Evolutionary conservation across 1,139 yeast species (phyloP), one percentile per base, ranked within the genome.

Genomic region (Yamadazyma oceani): DNA sequence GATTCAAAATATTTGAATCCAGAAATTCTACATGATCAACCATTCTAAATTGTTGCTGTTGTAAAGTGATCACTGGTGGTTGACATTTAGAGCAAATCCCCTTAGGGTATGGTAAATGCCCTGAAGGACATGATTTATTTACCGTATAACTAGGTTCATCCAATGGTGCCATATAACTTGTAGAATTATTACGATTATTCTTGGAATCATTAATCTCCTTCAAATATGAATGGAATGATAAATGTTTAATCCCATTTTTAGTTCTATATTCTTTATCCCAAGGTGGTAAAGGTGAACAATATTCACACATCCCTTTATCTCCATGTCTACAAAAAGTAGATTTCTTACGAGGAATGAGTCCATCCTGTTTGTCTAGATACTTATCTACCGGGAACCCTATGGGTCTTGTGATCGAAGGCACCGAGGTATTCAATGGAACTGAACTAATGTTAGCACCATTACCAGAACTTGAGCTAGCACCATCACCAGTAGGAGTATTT

Each of bases 61-160:
- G 95, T 45, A 94, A 69, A 0, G 97, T 89, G 41, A 94, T 88
- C 0, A 96, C 95, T 1, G 96, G 81, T 0, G 98, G 97, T 60
- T 90, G 97, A 60, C 98, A 92, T 59, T 89, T 88, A n/a, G 96
- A 85, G 57, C 98, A 92, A 47, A 92, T 89, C 0, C 97, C 97
- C 38, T 70, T 75, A 1, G 98, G 97, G 85, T 95, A 90, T 6
- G 96, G 92, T 33, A 83, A 79, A 60, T 92, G 98, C 0, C 96
- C 96, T 31, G 80, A 73, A 1, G 74, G 75, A 55, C 97, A 89
- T 11, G 73, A 63, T 44, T 74, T 70, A 44, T 78, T 71, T 23
- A 92, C 86, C 28, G 62, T 58, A 58, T 75, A 92, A 50, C 80
- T 69, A 1, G 94, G 87, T 50, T 82, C 85, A 22, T 80, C 76